Evolutionary conservation across 176 grass and related monocot genomes (phyloP).

Genomic region (Musa itinerans): DNA sequence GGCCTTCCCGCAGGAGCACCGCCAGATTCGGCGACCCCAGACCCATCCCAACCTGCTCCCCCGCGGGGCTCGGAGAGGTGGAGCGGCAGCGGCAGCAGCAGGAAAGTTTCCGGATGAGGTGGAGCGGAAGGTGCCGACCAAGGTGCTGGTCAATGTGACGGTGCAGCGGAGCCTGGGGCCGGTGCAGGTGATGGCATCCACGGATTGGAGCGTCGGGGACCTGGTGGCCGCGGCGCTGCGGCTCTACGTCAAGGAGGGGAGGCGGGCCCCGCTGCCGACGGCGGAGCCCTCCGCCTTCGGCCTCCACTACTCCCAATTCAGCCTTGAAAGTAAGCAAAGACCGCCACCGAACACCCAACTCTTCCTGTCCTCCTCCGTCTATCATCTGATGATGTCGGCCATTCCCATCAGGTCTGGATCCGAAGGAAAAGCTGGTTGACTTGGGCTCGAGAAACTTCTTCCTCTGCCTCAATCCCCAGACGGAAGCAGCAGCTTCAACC

Average conservation of each 20-base stretch:
- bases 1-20: background rate
- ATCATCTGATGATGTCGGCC: background rate
- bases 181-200: constrained; percentile 71
- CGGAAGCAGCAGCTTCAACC: constrained; percentile 19
- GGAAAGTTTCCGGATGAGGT: background rate
- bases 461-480: constrained; percentile 48
- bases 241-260: constrained; percentile 69
- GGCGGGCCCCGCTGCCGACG: constrained; percentile 40
- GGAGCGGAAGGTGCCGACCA: constrained; percentile 43
- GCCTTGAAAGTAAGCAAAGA: constrained; percentile 63
- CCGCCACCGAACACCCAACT: background rate
- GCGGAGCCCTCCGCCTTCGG: constrained; percentile 38
- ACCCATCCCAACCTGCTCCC: constrained; percentile 27
- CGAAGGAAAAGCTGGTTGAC: constrained; percentile 53
- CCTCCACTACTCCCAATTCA: constrained; percentile 91
- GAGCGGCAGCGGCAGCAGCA: constrained; percentile 10
- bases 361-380: background rate
- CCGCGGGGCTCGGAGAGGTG: constrained; percentile 7
- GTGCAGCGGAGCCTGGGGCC: constrained; percentile 78
- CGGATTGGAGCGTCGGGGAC: constrained; percentile 70
- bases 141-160: constrained; percentile 72
- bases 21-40: constrained; percentile 12
- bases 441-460: constrained; percentile 93
- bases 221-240: constrained; percentile 44
- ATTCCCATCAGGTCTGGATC: constrained; percentile 46